A percentile compares a stretch with the other conserved stretches of the same genome.
Conservation (phyloP, 2,329 filamentous ascomycete genomes). For the Sporothrix phasma region DNA sequence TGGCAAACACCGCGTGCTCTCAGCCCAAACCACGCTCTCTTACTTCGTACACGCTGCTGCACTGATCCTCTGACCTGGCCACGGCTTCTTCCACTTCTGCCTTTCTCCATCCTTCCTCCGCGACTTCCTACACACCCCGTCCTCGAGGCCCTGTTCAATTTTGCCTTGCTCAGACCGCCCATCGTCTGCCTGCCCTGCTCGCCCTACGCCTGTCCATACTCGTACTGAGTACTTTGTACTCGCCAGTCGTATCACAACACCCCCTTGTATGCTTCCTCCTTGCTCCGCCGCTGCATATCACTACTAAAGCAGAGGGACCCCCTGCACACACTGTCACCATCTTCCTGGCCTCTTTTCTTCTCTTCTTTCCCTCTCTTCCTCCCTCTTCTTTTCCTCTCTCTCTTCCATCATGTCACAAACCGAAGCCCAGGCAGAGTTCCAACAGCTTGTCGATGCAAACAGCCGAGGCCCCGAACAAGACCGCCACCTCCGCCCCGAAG, state of each 20-base stretch:
- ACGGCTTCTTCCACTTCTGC: not conserved
- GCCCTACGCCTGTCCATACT: not conserved
- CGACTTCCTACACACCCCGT: not conserved
- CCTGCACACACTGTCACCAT: constrained; percentile 6
- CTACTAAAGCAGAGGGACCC: constrained; percentile 10
- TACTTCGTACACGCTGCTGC: not conserved
- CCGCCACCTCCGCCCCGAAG: constrained; percentile 46
- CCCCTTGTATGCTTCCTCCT: constrained; percentile 3
- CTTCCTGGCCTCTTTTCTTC: not conserved
- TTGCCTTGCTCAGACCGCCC: constrained; percentile 1
- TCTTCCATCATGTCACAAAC: constrained; percentile 38
- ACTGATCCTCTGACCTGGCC: not conserved
- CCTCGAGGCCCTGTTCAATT: not conserved
- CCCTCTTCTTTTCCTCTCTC: constrained; percentile 17
- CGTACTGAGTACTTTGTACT: too few species aligned
- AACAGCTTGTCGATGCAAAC: constrained; percentile 50
- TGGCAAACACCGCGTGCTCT: not conserved
- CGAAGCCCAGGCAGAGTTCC: constrained; percentile 56
- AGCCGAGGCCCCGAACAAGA: constrained; percentile 30
- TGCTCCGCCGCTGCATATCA: constrained; percentile 7
- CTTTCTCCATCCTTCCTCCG: not conserved
- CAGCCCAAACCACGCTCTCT: constrained; percentile 1
- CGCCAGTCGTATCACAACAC: not conserved
- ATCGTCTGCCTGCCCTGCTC: not conserved
- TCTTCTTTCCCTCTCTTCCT: constrained; percentile 7